Evolutionary conservation across 108 stramenopile genomes (phyloP).

Genomic region (Cyclostephanos tholiformis): DNA sequence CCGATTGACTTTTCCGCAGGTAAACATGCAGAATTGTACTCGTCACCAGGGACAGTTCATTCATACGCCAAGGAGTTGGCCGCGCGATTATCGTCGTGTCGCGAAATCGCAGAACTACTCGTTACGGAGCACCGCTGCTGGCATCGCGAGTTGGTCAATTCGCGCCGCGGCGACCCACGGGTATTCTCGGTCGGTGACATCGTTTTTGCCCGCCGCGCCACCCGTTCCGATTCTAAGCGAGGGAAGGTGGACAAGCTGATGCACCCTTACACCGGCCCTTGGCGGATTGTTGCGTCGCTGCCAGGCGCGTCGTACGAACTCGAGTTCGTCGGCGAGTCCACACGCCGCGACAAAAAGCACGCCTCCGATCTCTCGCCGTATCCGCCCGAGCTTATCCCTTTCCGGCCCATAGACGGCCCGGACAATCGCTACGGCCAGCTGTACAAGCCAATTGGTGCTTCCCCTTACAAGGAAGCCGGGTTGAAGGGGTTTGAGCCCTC

Average conservation of each 20-base stretch:
- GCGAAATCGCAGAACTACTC: constrained; percentile 1
- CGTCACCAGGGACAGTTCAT: neutral
- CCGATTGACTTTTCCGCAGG: constrained; percentile 27
- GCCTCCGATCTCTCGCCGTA: constrained; percentile 13
- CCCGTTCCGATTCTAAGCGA: neutral
- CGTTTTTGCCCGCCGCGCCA: neutral
- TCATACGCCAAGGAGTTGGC: constrained; percentile 10
- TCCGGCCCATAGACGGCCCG: neutral
- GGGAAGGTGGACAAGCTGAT: constrained; percentile 9
- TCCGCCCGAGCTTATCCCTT: constrained; percentile 9
- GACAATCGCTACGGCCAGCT: constrained; percentile 1
- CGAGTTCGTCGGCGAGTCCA: neutral
- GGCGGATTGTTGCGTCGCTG: neutral
- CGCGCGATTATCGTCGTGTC: neutral
- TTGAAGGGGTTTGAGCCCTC: constrained; percentile 5
- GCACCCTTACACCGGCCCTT: constrained; percentile 12
- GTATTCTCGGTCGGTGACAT: neutral
- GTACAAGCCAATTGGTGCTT: neutral
- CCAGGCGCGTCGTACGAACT: constrained; percentile 5
- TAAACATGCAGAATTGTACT: constrained; percentile 10
- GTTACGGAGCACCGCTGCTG: constrained; percentile 4
- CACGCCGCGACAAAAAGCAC: constrained; percentile 6
- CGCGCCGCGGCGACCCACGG: neutral
- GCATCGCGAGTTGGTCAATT: constrained; percentile 21
- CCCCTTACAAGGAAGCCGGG: constrained; percentile 7